These are phyloP conservation scores for Amylostereum areolatum DNA, from an alignment of 1,284 basidiomycete genomes.

Conservation along the genomic window DNA sequence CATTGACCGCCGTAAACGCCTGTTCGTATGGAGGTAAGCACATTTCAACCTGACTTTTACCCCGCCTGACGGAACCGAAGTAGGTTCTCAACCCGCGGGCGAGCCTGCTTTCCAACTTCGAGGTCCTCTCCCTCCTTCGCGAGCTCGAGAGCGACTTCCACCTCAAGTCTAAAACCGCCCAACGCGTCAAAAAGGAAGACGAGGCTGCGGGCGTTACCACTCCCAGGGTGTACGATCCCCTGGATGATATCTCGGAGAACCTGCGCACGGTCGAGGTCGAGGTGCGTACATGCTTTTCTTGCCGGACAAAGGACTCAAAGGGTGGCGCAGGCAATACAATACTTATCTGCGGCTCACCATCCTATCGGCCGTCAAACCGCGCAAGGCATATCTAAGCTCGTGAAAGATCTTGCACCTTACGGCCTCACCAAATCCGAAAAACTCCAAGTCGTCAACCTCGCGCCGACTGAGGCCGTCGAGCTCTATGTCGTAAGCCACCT, in stretches of 20 bases:
- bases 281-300: slow-evolving; percentile 36
- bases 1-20: background rate
- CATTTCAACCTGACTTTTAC: slow-evolving; percentile 3
- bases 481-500: slow-evolving; percentile 74
- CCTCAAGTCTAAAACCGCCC: slow-evolving; percentile 52
- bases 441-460: slow-evolving; percentile 85
- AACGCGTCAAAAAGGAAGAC: slow-evolving; percentile 69
- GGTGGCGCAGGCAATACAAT: slow-evolving; percentile 64
- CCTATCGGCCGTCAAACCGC: slow-evolving; percentile 65
- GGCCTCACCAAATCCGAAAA: slow-evolving; percentile 88
- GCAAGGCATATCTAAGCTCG: slow-evolving; percentile 60
- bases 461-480: slow-evolving; percentile 77
- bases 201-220: slow-evolving; percentile 33
- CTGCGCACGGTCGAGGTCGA: slow-evolving; percentile 86
- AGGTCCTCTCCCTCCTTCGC: slow-evolving; percentile 77
- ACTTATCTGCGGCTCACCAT: slow-evolving; percentile 70
- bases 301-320: background rate
- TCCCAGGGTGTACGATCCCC: slow-evolving; percentile 20
- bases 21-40: slow-evolving; percentile 26
- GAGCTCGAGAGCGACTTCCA: slow-evolving; percentile 73
- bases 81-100: slow-evolving; percentile 76
- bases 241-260: slow-evolving; percentile 67
- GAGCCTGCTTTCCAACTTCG: slow-evolving; percentile 80
- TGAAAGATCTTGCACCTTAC: slow-evolving; percentile 61
- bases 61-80: slow-evolving; percentile 4